These are phyloP conservation scores for Aspergillus sp. DNA, from an alignment of 2,329 filamentous ascomycete genomes.

Conservation along the genomic window DNA sequence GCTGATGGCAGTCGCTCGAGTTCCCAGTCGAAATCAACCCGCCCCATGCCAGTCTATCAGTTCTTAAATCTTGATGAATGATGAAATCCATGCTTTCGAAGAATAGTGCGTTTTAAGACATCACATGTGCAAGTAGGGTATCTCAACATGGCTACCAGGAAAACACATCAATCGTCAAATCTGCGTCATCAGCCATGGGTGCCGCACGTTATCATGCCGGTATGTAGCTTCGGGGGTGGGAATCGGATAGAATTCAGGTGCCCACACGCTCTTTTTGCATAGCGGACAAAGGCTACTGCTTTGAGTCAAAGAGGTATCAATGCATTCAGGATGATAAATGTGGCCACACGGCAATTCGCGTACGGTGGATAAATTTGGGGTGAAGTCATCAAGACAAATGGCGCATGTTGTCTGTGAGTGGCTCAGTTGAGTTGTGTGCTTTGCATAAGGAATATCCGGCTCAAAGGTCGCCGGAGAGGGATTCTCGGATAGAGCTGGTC, in stretches of 20 bases:
- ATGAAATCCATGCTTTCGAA: background rate
- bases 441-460: background rate
- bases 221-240: slow-evolving; percentile 84
- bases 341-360: slow-evolving; percentile 86
- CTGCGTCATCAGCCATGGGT: background rate
- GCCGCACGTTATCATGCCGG: slow-evolving; percentile 66
- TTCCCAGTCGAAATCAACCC: background rate
- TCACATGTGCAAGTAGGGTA: background rate
- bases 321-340: slow-evolving; percentile 90
- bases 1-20: background rate
- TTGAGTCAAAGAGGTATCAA: slow-evolving; percentile 76
- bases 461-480: background rate
- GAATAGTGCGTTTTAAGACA: background rate
- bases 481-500: background rate
- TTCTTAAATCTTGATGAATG: background rate
- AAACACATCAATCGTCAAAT: background rate
- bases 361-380: slow-evolving; percentile 68
- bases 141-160: background rate
- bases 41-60: background rate
- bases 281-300: slow-evolving; percentile 86
- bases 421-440: slow-evolving; percentile 27
- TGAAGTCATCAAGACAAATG: slow-evolving; percentile 86
- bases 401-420: slow-evolving; percentile 78
- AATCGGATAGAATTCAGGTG: slow-evolving; percentile 62
- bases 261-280: slow-evolving; percentile 82